Evolutionary conservation across 169 alveolate genomes (phyloP).

Genomic region (Plasmodium berghei): DNA sequence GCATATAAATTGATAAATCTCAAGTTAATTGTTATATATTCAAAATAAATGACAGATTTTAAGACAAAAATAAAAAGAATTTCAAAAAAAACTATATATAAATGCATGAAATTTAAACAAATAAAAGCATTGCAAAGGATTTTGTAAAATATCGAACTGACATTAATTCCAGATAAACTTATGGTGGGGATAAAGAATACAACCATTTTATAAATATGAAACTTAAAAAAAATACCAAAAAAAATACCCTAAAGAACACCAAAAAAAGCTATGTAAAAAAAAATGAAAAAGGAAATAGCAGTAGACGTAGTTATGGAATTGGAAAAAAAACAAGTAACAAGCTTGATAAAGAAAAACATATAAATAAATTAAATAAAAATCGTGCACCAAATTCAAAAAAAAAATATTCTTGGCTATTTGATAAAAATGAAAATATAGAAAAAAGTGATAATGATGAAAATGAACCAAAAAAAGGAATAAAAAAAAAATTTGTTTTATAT

Average conservation of each 20-base stretch:
- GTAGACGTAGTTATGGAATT: neutral
- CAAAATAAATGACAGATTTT: no score
- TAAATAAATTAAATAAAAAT: neutral
- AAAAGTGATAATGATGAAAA: neutral
- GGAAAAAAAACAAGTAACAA: neutral
- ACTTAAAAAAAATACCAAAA: neutral
- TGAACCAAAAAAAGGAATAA: neutral
- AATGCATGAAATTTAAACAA: no score
- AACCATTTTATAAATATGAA: neutral
- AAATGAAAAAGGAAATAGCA: neutral
- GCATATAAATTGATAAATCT: no score
- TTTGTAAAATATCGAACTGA: no score
- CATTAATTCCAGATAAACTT: no score
- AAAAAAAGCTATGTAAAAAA: neutral
- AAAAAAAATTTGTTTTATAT: slow-evolving; percentile 53
- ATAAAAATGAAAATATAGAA: neutral
- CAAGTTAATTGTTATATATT: no score
- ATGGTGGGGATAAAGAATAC: neutral
- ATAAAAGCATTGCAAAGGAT: no score
- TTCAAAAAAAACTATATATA: no score
- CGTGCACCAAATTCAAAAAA: neutral
- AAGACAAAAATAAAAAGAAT: no score
- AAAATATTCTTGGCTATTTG: neutral
- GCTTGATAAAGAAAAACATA: neutral
- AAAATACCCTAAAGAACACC: neutral